Evolutionary conservation across 768 basidiomycete species (phyloP).

Genomic region (Suillus placidus): DNA sequence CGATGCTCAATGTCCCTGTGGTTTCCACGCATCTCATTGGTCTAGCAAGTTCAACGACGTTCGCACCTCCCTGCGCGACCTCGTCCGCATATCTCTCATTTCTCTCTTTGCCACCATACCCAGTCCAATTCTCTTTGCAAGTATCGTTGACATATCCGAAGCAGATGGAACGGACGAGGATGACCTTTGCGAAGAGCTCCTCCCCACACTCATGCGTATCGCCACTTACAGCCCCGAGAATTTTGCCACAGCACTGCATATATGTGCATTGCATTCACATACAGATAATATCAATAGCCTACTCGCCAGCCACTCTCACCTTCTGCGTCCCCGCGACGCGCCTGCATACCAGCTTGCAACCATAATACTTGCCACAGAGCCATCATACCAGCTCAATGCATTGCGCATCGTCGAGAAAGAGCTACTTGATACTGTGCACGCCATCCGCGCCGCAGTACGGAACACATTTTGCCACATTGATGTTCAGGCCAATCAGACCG

Average conservation of each 20-base stretch:
- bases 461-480: conserved; percentile 52
- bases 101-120: conserved; percentile 55
- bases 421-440: conserved; percentile 46
- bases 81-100: conserved; percentile 49
- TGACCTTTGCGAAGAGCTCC: conserved; percentile 37
- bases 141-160: conserved; percentile 42
- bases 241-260: conserved; percentile 56
- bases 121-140: conserved; percentile 46
- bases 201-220: conserved; percentile 38
- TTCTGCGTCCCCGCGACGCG: conserved; percentile 64
- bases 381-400: conserved; percentile 33
- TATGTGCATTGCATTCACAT: conserved; percentile 44
- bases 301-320: conserved; percentile 49
- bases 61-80: conserved; percentile 41
- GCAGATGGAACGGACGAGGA: conserved; percentile 25
- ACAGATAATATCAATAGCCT: conserved; percentile 40
- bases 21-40: conserved; percentile 57
- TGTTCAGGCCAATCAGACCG: conserved; percentile 39
- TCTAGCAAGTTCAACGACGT: conserved; percentile 42
- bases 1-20: conserved; percentile 30
- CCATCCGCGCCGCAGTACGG: conserved; percentile 47
- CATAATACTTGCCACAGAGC: conserved; percentile 35
- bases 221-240: conserved; percentile 55
- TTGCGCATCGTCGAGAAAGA: conserved; percentile 55
- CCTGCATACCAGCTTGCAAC: conserved; percentile 48